Evolutionary conservation across 768 basidiomycete species (phyloP), one percentile per base, ranked within the genome.

Genomic region (Amanita exitialis): DNA sequence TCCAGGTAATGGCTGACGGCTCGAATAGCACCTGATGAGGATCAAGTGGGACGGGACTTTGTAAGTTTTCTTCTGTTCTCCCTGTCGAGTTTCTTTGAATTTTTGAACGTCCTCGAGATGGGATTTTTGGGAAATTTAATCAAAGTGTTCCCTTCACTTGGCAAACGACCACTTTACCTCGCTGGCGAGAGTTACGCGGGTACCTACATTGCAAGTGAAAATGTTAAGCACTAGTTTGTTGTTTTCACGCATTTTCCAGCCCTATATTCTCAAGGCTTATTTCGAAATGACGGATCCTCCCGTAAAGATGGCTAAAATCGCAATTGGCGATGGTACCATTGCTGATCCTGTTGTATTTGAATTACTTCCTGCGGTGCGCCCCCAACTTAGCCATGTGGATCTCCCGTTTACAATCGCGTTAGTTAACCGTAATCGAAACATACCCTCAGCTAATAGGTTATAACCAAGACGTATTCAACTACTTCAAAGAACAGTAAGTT

Each of bases 171-270:
- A 13, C 71, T 88, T 32, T 67, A 82, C 62, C 59, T 89, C 34
- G 79, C 77, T 0, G 86, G 86, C 4, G 86, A 88, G 64, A 84
- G 82, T 58, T 88, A 87, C 62, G 78, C 86, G 12, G 86, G 86
- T 25, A 74, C 74, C 53, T 86, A 83, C 57, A 86, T 87, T 48
- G 79, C 80, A 53, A 57, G 78, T 60, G 18, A 48, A 18, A 30
- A 32, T 12, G 35, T n/a, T 36, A 47, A 44, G 44, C 16, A 41
- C 37, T 49, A 16, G 20, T 23, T 18, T 10, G 2, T 18, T 8
- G 23, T n/a, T 21, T 32, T 25, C 34, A 52, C 36, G 25, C 21
- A 16, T 44, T 42, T 32, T 45, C 5, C 36, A 87, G 83, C 85
- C 86, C 8, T 87, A 88, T 60, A 88, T 89, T 58, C 67, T 80